phyloP scores from a whole-genome alignment of 176 grass and related monocot genomes.

The Pharus latifolius region DNA sequence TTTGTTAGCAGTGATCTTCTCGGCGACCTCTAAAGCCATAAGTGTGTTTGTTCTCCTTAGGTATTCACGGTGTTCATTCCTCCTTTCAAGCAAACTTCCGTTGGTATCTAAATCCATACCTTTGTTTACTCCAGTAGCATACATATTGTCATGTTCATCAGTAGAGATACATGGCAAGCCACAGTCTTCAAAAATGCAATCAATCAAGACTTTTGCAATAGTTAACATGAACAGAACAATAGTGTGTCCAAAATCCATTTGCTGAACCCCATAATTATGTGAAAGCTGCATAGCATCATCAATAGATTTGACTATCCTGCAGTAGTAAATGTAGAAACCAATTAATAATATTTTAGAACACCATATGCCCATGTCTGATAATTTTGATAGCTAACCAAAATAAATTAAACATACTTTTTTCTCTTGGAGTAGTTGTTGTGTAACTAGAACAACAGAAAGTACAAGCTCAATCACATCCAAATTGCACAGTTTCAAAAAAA shows the following conservation, averaged over 20 bases:
- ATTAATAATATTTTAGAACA: slow-evolving; percentile 5
- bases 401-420: background rate
- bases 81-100: slow-evolving; percentile 21
- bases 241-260: slow-evolving; percentile 62
- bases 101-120: slow-evolving; percentile 27
- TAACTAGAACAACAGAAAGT: background rate
- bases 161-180: slow-evolving; percentile 13
- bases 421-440: background rate
- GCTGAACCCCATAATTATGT: slow-evolving; percentile 38
- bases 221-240: slow-evolving; percentile 52
- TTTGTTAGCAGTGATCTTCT: slow-evolving; percentile 59
- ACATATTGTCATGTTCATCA: slow-evolving; percentile 25
- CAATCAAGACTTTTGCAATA: slow-evolving; percentile 43
- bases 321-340: slow-evolving; percentile 7
- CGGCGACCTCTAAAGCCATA: slow-evolving; percentile 60
- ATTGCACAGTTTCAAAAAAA: no score
- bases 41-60: slow-evolving; percentile 40
- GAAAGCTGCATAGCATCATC: slow-evolving; percentile 72
- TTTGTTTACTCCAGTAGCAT: slow-evolving; percentile 14
- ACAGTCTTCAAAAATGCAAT: slow-evolving; percentile 57
- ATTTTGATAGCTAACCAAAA: background rate
- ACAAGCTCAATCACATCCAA: background rate
- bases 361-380: background rate
- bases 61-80: slow-evolving; percentile 34
- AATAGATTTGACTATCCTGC: slow-evolving; percentile 62